phyloP scores from a whole-genome alignment of 2,329 filamentous ascomycete genomes.

The Tolypocladium amazonense region DNA sequence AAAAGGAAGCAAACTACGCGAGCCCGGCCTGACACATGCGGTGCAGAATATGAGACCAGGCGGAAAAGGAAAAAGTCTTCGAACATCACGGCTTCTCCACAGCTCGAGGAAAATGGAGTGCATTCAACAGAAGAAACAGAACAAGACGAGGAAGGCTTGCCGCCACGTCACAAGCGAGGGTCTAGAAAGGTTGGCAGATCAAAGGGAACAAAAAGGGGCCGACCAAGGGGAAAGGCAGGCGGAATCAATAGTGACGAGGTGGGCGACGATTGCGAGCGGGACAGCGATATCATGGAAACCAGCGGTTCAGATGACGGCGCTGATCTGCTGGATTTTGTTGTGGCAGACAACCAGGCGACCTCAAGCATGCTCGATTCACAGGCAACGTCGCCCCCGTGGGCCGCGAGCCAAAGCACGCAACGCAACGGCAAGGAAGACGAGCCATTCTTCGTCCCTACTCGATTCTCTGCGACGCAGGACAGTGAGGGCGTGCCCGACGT shows the following conservation, averaged over 20 bases:
- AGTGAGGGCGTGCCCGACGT: conserved; percentile 27
- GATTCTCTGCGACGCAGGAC: conserved; percentile 28
- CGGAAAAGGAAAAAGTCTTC: conserved; percentile 9
- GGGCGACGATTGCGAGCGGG: conserved; percentile 41
- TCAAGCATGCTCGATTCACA: conserved; percentile 24
- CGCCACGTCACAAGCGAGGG: conserved; percentile 3
- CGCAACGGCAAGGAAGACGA: conserved; percentile 7
- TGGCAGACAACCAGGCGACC: conserved; percentile 33
- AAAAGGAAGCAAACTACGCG: not conserved
- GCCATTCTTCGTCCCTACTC: conserved; percentile 27
- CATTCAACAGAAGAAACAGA: conserved; percentile 10
- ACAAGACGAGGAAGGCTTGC: conserved; percentile 6
- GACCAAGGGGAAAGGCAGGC: conserved; percentile 9
- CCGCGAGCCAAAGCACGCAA: conserved; percentile 8
- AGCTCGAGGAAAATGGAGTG: conserved; percentile 3
- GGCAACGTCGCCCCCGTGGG: conserved; percentile 15
- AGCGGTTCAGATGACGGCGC: conserved; percentile 37
- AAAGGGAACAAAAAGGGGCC: conserved; percentile 11
- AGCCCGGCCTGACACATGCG: not conserved
- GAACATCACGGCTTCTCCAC: not conserved
- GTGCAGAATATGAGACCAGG: conserved; percentile 3
- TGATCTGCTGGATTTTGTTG: conserved; percentile 47
- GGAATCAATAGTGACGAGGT: conserved; percentile 34
- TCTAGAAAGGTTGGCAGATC: conserved; percentile 6
- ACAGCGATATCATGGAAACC: conserved; percentile 34